Percentiles rank a stretch among this genome's conserved stretches.
phyloP scores from a whole-genome alignment of 805 yeast species.

The Sugiyamaella lignohabitans region DNA sequence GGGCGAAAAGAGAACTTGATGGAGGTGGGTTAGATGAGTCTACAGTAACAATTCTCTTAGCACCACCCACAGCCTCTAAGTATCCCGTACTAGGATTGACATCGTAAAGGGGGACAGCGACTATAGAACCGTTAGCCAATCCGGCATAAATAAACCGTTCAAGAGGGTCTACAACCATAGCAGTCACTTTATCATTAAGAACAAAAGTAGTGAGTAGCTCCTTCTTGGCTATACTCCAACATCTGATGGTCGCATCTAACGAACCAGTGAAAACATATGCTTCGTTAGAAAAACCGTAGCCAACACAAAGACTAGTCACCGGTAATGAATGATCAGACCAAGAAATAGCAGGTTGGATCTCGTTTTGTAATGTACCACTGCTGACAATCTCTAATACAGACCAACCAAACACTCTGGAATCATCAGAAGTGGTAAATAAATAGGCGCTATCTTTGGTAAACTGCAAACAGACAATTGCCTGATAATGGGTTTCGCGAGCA shows the following conservation, averaged over 20 bases:
- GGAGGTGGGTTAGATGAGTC: slow-evolving; percentile 16
- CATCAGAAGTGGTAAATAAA: slow-evolving; percentile 70
- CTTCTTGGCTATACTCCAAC: slow-evolving; percentile 50
- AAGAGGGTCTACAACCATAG: slow-evolving; percentile 68
- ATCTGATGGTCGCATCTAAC: slow-evolving; percentile 64
- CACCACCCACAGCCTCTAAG: slow-evolving; percentile 58
- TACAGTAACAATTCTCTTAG: slow-evolving; percentile 44
- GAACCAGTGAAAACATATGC: slow-evolving; percentile 63
- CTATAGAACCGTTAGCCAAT: slow-evolving; percentile 52
- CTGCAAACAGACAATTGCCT: slow-evolving; percentile 53
- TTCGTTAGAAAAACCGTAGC: slow-evolving; percentile 52
- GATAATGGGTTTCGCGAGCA: slow-evolving; percentile 81
- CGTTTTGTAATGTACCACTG: background rate
- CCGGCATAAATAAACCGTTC: slow-evolving; percentile 72
- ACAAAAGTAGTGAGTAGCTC: slow-evolving; percentile 63
- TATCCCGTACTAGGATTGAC: slow-evolving; percentile 33
- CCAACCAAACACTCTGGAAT: slow-evolving; percentile 76
- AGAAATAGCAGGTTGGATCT: slow-evolving; percentile 18
- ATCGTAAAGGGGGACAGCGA: slow-evolving; percentile 46
- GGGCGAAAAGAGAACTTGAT: slow-evolving; percentile 1
- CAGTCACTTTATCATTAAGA: slow-evolving; percentile 49
- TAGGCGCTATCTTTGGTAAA: slow-evolving; percentile 59
- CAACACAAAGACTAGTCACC: slow-evolving; percentile 43
- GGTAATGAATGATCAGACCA: slow-evolving; percentile 40
- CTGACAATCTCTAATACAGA: slow-evolving; percentile 51